Base-by-base conservation (phyloP, 140 eudicot genomes). In the Senecio squalidus region DNA sequence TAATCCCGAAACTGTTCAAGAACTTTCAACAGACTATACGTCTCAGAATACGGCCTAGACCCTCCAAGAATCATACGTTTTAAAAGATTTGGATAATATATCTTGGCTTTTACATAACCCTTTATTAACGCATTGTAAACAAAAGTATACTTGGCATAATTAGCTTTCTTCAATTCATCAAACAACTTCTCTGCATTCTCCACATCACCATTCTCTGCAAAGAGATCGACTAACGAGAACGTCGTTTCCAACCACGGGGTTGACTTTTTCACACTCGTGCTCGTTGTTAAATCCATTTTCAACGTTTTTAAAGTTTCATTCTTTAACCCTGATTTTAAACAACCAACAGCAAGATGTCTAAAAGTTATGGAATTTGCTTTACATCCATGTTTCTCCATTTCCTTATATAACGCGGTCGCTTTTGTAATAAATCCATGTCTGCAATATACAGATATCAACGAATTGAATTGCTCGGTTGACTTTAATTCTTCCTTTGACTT, bases 201-300 rank as follows among this genome's bases (percentile, higher is more conserved):
- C 31, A 93, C 75, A 40, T 93, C 95, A 60, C 96, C 96, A 28
- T 62, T 62, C 34, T 88, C 95, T 5, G 95, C 99, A 55, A 84
- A 76, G 33, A 55, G 55, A 47, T 82, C 87, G 20, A 80, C 47
- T n/a, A 88, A 76, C 3, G 70, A 66, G 46, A 64, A 48, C 0
- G 94, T 84, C 2, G 96, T 84, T 65, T 92, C 98, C 45, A 88
- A 48, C 98, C 96, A 88, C 0, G 98, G 99, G 54, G 81, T 79
- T n/a, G 99, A 93, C 60, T 55, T 84, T 64, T 63, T 93, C 21
- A 93, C 80, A 22, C 57, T 79, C 11, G 47, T 63, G 58, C 67
- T 84, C 25, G 80, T 70, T 25, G 67, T 47, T 7, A 76, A 33
- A 66, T 66, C 85, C 75, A n/a, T 58, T 40, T 93, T 94, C 60